Evolutionary conservation across 2,329 filamentous ascomycete species (phyloP), one percentile per base, ranked within the genome.

Genomic region (Diaporthe aspalathi): DNA sequence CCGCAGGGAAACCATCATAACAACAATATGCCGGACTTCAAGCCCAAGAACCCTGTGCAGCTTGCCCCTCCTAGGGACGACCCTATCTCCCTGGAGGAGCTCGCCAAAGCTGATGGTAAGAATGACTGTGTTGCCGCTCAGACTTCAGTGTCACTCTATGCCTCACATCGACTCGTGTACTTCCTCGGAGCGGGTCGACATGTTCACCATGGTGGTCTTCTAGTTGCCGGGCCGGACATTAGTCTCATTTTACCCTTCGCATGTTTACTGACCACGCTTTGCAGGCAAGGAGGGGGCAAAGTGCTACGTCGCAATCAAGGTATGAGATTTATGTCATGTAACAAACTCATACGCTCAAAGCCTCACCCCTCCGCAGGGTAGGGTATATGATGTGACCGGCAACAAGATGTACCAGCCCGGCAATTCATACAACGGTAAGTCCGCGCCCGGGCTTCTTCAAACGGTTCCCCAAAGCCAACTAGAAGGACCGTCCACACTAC

Each of bases 331-430:
- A 90, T 85, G 6, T 84, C 40, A 5, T 4, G 24, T 2, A 20
- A 24, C 1, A n/a, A 6, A 27, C 29, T 87, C 74, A 87, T 91
- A 45, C 88, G 88, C 20, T 91, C 78, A 90, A 69, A 53, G 73
- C 20, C 74, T 74, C 67, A 70, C n/a, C 32, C 38, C 22, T 67
- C n/a, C 52, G 68, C 72, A 97, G 92, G 95, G 96, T 76, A 94
- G 92, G 73, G 92, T 99, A 67, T 99, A 98, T 79, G 95, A 99
- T 79, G 96, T 99, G 73, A 94, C 90, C 29, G 93, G 92, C 66
- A 99, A 98, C 82, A 91, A 93, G 75, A 91, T 93, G 20, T 99
- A 99, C 80, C 90, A 91, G 57, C 90, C 93, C 12, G 92, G 91
- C 29, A 95, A 94, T 60, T 90, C 92, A 74, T 99, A 99, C 82